These are phyloP conservation scores for Rhizopogon salebrosus DNA, from an alignment of 768 basidiomycete species.

Conservation along the genomic window DNA sequence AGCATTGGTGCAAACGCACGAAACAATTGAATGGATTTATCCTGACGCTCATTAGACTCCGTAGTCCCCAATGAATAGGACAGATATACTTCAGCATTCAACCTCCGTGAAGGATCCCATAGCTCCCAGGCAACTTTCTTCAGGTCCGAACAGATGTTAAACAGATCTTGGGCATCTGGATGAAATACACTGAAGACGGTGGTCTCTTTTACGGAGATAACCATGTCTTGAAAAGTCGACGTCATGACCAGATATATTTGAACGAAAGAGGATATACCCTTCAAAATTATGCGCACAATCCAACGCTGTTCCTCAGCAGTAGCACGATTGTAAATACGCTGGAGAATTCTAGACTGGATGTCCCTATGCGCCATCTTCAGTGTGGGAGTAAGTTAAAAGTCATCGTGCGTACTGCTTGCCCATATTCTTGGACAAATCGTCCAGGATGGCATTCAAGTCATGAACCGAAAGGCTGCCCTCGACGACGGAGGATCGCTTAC, in stretches of 20 bases:
- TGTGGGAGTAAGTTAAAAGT: background rate
- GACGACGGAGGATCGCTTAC: constrained; percentile 75
- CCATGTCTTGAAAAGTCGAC: constrained; percentile 59
- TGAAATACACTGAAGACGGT: constrained; percentile 91
- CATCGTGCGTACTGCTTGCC: constrained; percentile 61
- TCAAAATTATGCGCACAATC: constrained; percentile 94
- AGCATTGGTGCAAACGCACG: constrained; percentile 92
- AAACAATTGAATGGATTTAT: constrained; percentile 80
- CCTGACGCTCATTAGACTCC: constrained; percentile 39
- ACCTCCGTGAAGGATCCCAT: constrained; percentile 65
- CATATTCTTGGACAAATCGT: constrained; percentile 65
- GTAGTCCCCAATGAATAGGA: too few species aligned
- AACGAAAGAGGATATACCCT: constrained; percentile 49
- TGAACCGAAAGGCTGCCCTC: constrained; percentile 76
- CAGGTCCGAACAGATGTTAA: constrained; percentile 94
- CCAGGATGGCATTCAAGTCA: constrained; percentile 76
- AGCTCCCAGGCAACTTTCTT: constrained; percentile 91
- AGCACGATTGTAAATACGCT: constrained; percentile 69
- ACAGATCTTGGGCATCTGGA: constrained; percentile 89
- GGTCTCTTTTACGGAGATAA: constrained; percentile 90
- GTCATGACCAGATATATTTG: background rate
- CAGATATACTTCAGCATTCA: constrained; percentile 49
- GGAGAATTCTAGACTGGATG: constrained; percentile 67
- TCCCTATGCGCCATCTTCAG: constrained; percentile 44
- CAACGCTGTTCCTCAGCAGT: constrained; percentile 90